A percentile compares a stretch with the other conserved stretches of the same genome.
Evolutionary conservation across 1,139 yeast species (phyloP).

Genomic region (Kodamaea ohmeri): DNA sequence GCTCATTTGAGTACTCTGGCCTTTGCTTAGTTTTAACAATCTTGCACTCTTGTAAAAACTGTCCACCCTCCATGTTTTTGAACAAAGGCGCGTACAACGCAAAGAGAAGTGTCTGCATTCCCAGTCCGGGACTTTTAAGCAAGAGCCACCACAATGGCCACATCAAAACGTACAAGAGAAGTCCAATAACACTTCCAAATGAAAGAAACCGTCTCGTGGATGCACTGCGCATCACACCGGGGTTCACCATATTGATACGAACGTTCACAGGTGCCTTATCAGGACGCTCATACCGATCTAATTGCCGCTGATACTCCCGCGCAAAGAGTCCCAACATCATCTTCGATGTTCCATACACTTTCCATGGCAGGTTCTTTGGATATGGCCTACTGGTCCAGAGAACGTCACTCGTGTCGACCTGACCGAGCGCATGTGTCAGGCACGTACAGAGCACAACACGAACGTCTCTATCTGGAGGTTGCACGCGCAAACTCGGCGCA

Average conservation of each 20-base stretch:
- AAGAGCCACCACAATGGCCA: slow-evolving; percentile 84
- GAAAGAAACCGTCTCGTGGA: slow-evolving; percentile 77
- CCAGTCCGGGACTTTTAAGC: slow-evolving; percentile 69
- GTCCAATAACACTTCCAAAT: slow-evolving; percentile 72
- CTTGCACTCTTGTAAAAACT: slow-evolving; percentile 69
- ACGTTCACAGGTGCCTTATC: slow-evolving; percentile 71
- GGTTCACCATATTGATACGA: slow-evolving; percentile 76
- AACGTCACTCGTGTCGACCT: slow-evolving; percentile 62
- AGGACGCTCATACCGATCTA: slow-evolving; percentile 54
- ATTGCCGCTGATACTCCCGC: slow-evolving; percentile 67
- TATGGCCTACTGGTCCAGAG: slow-evolving; percentile 63
- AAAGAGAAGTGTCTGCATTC: slow-evolving; percentile 74
- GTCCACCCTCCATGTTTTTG: slow-evolving; percentile 57
- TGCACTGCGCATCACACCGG: slow-evolving; percentile 88
- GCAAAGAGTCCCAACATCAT: slow-evolving; percentile 71
- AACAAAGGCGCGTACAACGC: slow-evolving; percentile 74
- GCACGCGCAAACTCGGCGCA: slow-evolving; percentile 78
- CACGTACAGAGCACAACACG: slow-evolving; percentile 76
- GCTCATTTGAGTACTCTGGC: slow-evolving; percentile 59
- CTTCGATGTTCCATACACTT: slow-evolving; percentile 78
- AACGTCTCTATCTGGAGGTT: slow-evolving; percentile 94
- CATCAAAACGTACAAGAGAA: slow-evolving; percentile 60
- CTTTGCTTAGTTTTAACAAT: slow-evolving; percentile 43
- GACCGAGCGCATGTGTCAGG: slow-evolving; percentile 70
- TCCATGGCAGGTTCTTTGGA: slow-evolving; percentile 65